Percentiles rank a stretch among this genome's conserved stretches.
Evolutionary conservation across 2,329 filamentous ascomycete genomes (phyloP).

Genomic region (Coleophoma cylindrospora): DNA sequence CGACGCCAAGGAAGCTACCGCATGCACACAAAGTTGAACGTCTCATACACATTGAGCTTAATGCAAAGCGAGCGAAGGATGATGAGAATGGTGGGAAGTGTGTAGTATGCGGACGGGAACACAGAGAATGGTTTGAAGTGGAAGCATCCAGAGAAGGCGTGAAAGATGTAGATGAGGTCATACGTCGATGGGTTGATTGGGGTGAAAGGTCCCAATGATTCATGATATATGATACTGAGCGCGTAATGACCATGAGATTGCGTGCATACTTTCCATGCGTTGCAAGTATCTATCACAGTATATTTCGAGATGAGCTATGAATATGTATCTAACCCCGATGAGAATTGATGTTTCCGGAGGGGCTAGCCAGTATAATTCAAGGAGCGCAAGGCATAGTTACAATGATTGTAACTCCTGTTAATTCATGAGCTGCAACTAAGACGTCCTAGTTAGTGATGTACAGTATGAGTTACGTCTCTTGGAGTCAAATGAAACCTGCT

Average conservation of each 20-base stretch:
- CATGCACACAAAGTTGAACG: constrained; percentile 86
- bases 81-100: constrained; percentile 51
- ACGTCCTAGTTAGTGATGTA: too few species aligned
- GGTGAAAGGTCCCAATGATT: constrained; percentile 9
- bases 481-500: too few species aligned
- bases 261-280: not conserved
- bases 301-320: not conserved
- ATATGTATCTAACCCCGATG: too few species aligned
- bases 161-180: constrained; percentile 63
- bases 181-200: constrained; percentile 84
- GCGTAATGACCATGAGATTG: not conserved
- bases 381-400: too few species aligned
- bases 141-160: constrained; percentile 69
- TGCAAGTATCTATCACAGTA: not conserved
- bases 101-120: constrained; percentile 73
- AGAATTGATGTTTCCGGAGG: too few species aligned
- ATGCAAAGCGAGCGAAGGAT: constrained; percentile 49
- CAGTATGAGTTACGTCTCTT: too few species aligned
- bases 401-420: too few species aligned
- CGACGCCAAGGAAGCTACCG: constrained; percentile 64
- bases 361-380: too few species aligned
- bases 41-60: constrained; percentile 86
- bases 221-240: not conserved
- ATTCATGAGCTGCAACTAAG: too few species aligned
- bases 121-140: constrained; percentile 94